Conservation (phyloP, 2,329 filamentous ascomycete genomes). For the Verruconis gallopava region DNA sequence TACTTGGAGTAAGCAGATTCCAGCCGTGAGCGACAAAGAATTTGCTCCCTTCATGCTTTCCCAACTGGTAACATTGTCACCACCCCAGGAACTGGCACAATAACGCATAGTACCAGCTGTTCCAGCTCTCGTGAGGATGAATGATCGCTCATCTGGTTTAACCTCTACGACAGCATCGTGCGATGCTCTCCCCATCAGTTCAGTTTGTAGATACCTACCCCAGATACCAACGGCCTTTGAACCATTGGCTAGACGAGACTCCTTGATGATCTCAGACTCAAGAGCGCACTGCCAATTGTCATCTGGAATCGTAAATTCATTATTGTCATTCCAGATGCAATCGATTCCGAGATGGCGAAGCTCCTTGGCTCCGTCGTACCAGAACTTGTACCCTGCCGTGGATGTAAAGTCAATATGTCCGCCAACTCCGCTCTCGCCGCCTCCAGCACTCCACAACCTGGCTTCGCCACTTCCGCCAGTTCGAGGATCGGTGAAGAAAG, state of each 20-base stretch:
- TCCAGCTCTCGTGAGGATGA: conserved; percentile 57
- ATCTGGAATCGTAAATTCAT: conserved; percentile 55
- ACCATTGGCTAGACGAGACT: conserved; percentile 15
- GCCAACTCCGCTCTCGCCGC: conserved; percentile 55
- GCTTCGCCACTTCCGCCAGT: conserved; percentile 39
- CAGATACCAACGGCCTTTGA: conserved; percentile 49
- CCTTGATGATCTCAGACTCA: conserved; percentile 23
- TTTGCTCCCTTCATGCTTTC: conserved; percentile 60
- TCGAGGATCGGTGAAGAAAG: conserved; percentile 49
- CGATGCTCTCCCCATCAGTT: conserved; percentile 58
- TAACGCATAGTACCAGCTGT: conserved; percentile 59
- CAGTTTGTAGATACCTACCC: conserved; percentile 57
- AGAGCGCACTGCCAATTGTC: conserved; percentile 54
- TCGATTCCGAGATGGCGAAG: conserved; percentile 54
- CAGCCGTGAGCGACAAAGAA: conserved; percentile 53
- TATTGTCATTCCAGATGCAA: conserved; percentile 70
- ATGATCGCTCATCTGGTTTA: conserved; percentile 47
- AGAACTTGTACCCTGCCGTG: conserved; percentile 53
- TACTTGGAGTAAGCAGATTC: conserved; percentile 52
- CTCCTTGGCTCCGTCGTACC: conserved; percentile 53
- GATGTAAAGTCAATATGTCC: conserved; percentile 65
- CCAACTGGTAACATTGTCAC: conserved; percentile 65
- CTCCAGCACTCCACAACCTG: conserved; percentile 59
- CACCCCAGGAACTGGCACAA: conserved; percentile 59
- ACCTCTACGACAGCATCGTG: conserved; percentile 51